Evolutionary conservation across 495 filamentous ascomycete species (phyloP).

Genomic region (Xylaria curta): DNA sequence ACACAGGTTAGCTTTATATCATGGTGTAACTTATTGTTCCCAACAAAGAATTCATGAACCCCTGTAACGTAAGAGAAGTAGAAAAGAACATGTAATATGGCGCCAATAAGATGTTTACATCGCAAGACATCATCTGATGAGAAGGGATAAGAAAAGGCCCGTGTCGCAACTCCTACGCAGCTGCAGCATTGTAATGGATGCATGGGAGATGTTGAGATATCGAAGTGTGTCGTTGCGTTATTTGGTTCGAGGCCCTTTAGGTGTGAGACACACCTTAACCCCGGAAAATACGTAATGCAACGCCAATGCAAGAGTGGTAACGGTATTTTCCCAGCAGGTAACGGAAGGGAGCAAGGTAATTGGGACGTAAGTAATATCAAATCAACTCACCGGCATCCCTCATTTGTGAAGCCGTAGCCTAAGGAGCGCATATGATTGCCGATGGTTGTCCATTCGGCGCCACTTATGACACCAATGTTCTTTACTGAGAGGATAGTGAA

Average conservation of each 20-base stretch:
- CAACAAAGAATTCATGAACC: neutral
- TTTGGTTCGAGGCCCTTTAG: neutral
- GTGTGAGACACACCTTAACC: neutral
- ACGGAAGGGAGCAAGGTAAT: constrained; percentile 11
- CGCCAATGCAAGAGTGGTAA: constrained; percentile 15
- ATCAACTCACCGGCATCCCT: constrained; percentile 58
- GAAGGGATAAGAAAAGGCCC: neutral
- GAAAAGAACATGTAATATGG: neutral
- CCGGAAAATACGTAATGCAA: neutral
- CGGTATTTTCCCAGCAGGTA: constrained; percentile 8
- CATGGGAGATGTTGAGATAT: neutral
- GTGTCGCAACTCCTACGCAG: neutral
- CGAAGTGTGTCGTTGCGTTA: neutral
- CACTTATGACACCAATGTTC: constrained; percentile 61
- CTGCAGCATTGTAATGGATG: neutral
- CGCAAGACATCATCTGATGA: neutral
- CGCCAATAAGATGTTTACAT: neutral
- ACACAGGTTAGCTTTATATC: constrained; percentile 13
- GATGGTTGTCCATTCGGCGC: constrained; percentile 58
- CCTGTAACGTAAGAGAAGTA: neutral
- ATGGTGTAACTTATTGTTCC: neutral
- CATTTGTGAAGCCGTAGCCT: constrained; percentile 61
- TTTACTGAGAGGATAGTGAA: constrained; percentile 62
- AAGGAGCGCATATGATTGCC: constrained; percentile 57
- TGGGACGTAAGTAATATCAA: constrained; percentile 1